Evolutionary conservation across 129 eudicot species (phyloP).

Genomic region (Mikania micrantha): DNA sequence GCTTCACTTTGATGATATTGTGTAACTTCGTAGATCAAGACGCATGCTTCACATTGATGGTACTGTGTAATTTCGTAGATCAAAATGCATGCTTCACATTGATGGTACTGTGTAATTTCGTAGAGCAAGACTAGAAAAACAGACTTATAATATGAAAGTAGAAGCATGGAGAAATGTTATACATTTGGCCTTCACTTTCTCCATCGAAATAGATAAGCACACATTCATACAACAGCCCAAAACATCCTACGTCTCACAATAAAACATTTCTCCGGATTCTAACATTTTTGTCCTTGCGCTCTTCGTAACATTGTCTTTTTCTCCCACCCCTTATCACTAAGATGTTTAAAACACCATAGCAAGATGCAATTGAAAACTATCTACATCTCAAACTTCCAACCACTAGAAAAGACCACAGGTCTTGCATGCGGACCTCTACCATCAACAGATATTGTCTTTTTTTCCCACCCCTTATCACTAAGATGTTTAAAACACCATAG

Average conservation of each 20-base stretch:
- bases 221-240: not conserved
- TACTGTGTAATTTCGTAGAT: conserved; percentile 4
- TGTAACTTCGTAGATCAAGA: conserved; percentile 3
- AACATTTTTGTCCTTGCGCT: conserved; percentile 7
- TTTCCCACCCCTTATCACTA: not conserved
- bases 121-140: not conserved
- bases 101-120: not conserved
- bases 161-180: not conserved
- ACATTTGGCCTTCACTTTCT: not conserved
- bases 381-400: no score
- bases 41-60: no score
- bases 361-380: no score
- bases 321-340: not conserved
- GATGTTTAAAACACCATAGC: no score
- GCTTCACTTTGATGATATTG: no score
- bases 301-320: not conserved
- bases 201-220: not conserved
- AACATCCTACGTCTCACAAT: conserved; percentile 1
- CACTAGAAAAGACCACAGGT: no score
- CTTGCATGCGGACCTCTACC: no score
- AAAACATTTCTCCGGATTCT: not conserved
- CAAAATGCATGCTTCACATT: not conserved
- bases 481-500: not conserved
- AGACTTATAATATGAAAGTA: not conserved
- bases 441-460: no score